phyloP scores from a whole-genome alignment of 108 stramenopile species.

The Conticribra weissflogii region DNA sequence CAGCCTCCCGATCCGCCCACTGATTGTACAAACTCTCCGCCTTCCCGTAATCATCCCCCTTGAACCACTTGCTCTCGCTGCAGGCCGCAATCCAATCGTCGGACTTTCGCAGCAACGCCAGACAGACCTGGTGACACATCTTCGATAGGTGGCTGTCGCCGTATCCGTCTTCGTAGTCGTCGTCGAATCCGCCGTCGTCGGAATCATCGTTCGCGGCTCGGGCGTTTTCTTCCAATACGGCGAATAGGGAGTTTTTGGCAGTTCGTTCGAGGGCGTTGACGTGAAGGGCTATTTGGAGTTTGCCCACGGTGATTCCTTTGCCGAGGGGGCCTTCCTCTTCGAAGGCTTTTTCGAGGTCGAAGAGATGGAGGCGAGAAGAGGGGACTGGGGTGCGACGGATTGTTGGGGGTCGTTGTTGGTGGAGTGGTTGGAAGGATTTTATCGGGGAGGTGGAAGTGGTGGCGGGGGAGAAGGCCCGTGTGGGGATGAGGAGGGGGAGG shows the following conservation, averaged over 20 bases:
- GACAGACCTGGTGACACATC: constrained; percentile 69
- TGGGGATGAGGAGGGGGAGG: no score
- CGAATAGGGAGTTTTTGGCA: constrained; percentile 57
- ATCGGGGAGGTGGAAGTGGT: no score
- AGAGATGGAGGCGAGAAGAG: constrained; percentile 43
- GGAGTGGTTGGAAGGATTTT: no score
- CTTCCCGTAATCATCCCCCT: constrained; percentile 59
- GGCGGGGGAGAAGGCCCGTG: no score
- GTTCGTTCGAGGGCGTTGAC: constrained; percentile 48
- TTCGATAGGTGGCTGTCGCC: constrained; percentile 49
- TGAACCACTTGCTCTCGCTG: constrained; percentile 71
- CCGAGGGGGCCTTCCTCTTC: constrained; percentile 82
- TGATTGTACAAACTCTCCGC: constrained; percentile 75
- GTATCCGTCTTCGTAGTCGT: constrained; percentile 50
- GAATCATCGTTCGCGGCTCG: constrained; percentile 14
- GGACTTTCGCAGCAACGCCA: constrained; percentile 65
- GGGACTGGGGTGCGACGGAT: no score
- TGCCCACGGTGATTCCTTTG: constrained; percentile 86
- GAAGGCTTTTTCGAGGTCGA: constrained; percentile 71
- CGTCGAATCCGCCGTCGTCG: constrained; percentile 33
- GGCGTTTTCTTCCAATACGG: constrained; percentile 50
- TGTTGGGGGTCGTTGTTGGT: no score
- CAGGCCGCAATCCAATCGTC: constrained; percentile 77
- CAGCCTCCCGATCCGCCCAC: constrained; percentile 73
- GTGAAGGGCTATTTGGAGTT: constrained; percentile 70